Base-by-base conservation (phyloP, 495 filamentous ascomycete genomes). In the Amorphotheca resinae region DNA sequence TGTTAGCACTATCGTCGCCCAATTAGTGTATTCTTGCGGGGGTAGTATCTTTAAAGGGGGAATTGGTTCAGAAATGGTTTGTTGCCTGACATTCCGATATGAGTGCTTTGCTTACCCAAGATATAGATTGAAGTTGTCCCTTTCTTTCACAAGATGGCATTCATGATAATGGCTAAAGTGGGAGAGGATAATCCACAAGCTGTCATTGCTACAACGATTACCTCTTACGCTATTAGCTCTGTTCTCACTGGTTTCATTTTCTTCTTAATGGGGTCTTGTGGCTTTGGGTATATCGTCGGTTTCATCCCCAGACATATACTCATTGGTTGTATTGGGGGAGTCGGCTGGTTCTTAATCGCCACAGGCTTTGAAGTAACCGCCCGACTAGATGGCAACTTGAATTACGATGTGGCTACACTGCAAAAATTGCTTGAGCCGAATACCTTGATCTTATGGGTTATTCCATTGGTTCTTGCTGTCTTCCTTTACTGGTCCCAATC, bases 101-200 rank as follows among this genome's bases (percentile, higher is more conserved):
- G 21, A 37, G 4, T 16, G 31, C 17, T 8, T 14, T 28, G 33
- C 32, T 23, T 41, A 25, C 37, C 40, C 5, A 22, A 36, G 16
- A 1, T 37, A 9, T 20, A 56, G 53, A 96, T 96, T 45, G 89
- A 96, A 65, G 87, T 96, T 6, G 87, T 96, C 5, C 89, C 89
- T 2, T 96, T 95, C 62, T 95, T 95, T 56, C 89, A 95, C 57
- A 88, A 85, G 53, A 96, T 95, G 89, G 87, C 89, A 1, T 81
- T 82, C 55, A 87, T 81, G 9, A 93, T 96, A 47, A 75, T 95
- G 52, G 63, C 66, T 18, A 65, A 69, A 21, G 77, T 96, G 34
- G 86, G 87, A 4, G 74, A 80, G 51, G 77, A 88, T 26, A 82
- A 91, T 31, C 77, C 81, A 1, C 75, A 88, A 46, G 79, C 85